phyloP scores from a whole-genome alignment of 495 filamentous ascomycete species.

The Lophiostoma macrostomum region DNA sequence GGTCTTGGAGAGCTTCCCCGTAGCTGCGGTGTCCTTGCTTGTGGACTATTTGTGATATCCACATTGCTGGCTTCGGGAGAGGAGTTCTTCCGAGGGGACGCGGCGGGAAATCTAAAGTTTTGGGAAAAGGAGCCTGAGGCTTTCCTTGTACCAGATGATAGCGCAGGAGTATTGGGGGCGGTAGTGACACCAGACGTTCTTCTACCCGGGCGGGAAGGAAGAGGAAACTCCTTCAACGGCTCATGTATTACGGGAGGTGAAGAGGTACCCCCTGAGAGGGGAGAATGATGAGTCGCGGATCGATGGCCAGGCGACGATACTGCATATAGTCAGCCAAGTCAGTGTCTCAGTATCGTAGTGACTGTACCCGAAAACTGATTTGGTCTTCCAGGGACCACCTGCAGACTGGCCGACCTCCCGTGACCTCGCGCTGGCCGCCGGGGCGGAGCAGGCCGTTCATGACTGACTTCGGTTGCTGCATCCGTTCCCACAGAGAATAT shows the following conservation, averaged over 20 bases:
- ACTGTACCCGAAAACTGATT: constrained; percentile 27
- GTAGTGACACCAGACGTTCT: constrained; percentile 40
- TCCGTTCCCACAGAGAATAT: constrained; percentile 85
- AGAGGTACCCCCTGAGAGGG: constrained; percentile 24
- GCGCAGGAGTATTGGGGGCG: constrained; percentile 33
- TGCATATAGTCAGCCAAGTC: not conserved
- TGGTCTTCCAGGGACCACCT: constrained; percentile 57
- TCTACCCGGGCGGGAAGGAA: constrained; percentile 24
- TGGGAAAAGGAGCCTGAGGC: constrained; percentile 48
- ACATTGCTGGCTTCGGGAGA: constrained; percentile 10
- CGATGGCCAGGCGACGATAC: constrained; percentile 18
- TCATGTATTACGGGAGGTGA: constrained; percentile 26
- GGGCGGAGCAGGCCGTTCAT: constrained; percentile 43
- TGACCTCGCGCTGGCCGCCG: constrained; percentile 60
- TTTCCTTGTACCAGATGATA: constrained; percentile 38
- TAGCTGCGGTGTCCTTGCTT: constrained; percentile 25
- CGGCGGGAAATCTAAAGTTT: constrained; percentile 65
- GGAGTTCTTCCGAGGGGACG: constrained; percentile 39
- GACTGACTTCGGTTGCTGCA: constrained; percentile 46
- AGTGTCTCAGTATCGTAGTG: not conserved
- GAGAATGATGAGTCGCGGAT: constrained; percentile 30
- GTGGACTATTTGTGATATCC: constrained; percentile 22
- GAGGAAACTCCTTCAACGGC: constrained; percentile 23
- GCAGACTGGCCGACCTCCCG: constrained; percentile 78
- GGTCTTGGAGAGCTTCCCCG: constrained; percentile 37